phyloP scores from a whole-genome alignment of 176 grass and related monocot genomes.

The Eremochloa ophiuroides region DNA sequence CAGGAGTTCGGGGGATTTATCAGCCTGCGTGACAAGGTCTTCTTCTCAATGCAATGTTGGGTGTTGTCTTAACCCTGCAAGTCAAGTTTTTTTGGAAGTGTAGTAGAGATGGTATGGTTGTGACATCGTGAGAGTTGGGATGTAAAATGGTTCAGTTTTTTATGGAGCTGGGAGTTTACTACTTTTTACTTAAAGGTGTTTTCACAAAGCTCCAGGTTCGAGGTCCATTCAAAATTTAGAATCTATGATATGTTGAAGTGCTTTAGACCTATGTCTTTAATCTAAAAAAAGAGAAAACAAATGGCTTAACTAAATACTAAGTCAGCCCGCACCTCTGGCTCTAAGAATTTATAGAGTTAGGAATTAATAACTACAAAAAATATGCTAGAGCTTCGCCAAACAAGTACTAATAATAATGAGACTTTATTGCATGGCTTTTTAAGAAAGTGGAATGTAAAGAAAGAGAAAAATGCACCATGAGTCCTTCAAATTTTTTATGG shows the following conservation, averaged over 20 bases:
- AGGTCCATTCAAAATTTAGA: not conserved
- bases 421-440: not conserved
- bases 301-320: not conserved
- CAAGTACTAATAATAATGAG: not conserved
- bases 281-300: not conserved
- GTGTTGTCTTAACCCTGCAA: not conserved
- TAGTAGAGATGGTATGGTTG: not conserved
- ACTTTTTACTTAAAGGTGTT: not conserved
- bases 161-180: not conserved
- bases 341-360: no score
- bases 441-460: not conserved
- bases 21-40: no score
- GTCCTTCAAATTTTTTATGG: not conserved
- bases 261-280: not conserved
- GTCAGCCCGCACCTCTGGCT: not conserved
- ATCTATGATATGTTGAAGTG: not conserved
- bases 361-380: not conserved
- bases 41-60: not conserved
- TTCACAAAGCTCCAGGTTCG: not conserved
- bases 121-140: not conserved
- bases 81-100: not conserved
- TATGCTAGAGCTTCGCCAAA: not conserved
- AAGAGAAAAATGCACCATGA: no score
- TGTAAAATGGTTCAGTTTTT: not conserved
- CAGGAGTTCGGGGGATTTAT: no score